Evolutionary conservation across 1,139 yeast genomes (phyloP), one percentile per base, ranked within the genome.

Genomic region (Protomyces arabidopsidicola): DNA sequence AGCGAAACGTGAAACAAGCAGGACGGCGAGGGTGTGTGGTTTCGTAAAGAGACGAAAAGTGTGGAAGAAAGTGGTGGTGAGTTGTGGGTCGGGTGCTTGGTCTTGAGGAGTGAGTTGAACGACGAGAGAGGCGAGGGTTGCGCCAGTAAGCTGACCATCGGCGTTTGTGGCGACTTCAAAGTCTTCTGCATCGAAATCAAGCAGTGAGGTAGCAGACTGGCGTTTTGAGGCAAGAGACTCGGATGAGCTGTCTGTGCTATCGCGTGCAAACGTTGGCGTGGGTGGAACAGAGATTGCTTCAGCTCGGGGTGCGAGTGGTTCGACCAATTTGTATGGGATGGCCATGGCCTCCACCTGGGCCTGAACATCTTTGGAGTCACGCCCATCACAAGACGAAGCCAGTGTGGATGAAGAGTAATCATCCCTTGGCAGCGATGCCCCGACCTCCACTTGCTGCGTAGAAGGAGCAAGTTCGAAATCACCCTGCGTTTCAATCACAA

Each of bases 71-170:
- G 95, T 84, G 0, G 95, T 83, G 3, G 84, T 80, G 68, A 87
- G 84, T 70, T 86, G 84, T 65, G 84, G 84, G 67, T 86, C 90
- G 2, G 90, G 87, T 2, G 84, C 79, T 34, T 75, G 75, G 8
- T 76, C 66, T 72, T 88, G 96, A 72, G 88, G 88, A 0, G 97
- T 89, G 67, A 93, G 78, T 73, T 88, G 90, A 59, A 93, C 88
- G 12, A 93, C 81, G 63, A 93, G 77, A 0, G 97, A 96, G 60
- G 82, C 84, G 65, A 84, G 82, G 0, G 96, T 85, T 4, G 97
- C 98, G 55, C 97, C 98, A 71, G 87, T 87, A 57, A 91, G 81
- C 59, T 81, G 80, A 1, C 93, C 95, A 67, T 85, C 85, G 50
- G 84, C 77, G 69, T 90, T 96, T 70, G 84, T 84, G 31, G 89